Base-by-base conservation (phyloP, 441 rosid species). In the Jatropha multifida region DNA sequence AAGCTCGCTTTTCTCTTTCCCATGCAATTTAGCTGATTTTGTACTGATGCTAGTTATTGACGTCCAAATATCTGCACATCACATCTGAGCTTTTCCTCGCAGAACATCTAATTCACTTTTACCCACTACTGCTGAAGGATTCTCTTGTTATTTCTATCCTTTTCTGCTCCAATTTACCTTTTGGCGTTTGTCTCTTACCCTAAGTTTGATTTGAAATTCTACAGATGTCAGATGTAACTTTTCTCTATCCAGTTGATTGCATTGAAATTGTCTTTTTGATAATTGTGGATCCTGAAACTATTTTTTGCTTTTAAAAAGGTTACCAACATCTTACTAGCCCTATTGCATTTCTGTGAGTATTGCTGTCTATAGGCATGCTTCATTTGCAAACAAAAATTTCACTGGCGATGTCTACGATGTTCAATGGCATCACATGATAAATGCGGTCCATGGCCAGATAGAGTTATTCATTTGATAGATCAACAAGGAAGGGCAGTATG, bases 391-490 rank as follows among this genome's bases (percentile, higher is more conserved):
- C 84, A 84, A 76, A 95, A 86, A 78, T 78, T 82, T 27, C 82
- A 88, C 42, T 93, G 97, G 98, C 83, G 90, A 40, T 95, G 98
- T 84, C 84, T 88, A 15, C 84, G 80, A 65, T 95, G 99, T 71
- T 58, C 85, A 20, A 81, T 89, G 51, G 92, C 99, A 56, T 89
- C 92, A 18, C 99, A 95, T 69, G 85, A 86, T 83, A 89, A 85
- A 79, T 93, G 97, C 74, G 87, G 97, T 55, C 90, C 99, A 7
- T 95, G 99, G 99, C 83, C 89, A 5, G 80, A 91, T 64, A 81
- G 85, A 77, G 86, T 89, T 74, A 78, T 85, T 88, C 91, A 78
- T 85, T 61, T 95, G 73, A 77, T 81, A 80, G 81, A 81, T 76
- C 91, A 82, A 77, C 91, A 89, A 9, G 90, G 96, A 71, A 83